phyloP scores from a whole-genome alignment of 768 basidiomycete species.

The Xerocomellus intermedius region DNA sequence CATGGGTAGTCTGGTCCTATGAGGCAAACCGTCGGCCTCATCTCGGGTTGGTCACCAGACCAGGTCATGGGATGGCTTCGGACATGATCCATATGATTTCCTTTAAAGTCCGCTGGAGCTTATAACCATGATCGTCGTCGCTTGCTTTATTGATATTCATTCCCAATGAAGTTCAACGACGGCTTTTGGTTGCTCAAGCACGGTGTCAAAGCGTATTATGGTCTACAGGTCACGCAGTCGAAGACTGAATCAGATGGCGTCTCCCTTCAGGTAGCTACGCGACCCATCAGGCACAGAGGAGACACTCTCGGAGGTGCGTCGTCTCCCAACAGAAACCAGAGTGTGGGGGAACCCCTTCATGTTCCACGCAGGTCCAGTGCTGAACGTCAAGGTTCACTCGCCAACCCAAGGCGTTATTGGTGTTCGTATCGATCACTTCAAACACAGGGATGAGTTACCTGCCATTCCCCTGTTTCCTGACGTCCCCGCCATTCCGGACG shows the following conservation, averaged over 20 bases:
- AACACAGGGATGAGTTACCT: conserved; percentile 41
- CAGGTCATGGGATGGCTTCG: not conserved
- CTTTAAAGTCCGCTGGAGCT: not conserved
- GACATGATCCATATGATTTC: not conserved
- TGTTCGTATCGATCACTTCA: conserved; percentile 57
- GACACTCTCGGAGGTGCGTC: conserved; percentile 57
- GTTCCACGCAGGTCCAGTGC: conserved; percentile 8
- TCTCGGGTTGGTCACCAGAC: not conserved
- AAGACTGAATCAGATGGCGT: conserved; percentile 45
- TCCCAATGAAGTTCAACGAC: conserved; percentile 67
- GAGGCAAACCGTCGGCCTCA: too few relatives aligned
- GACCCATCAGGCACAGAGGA: conserved; percentile 59
- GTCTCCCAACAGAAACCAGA: not conserved
- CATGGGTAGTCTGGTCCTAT: too few relatives aligned
- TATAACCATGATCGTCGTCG: not conserved
- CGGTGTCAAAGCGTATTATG: conserved; percentile 60
- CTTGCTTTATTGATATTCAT: not conserved
- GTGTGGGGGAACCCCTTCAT: not conserved
- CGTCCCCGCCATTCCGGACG: conserved; percentile 46
- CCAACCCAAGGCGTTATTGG: conserved; percentile 56
- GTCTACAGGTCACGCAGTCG: conserved; percentile 57
- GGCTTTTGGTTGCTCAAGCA: conserved; percentile 68
- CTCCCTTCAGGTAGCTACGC: conserved; percentile 58
- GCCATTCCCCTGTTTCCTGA: conserved; percentile 64
- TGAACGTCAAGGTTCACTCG: conserved; percentile 47